Conservation (phyloP, 805 yeast genomes). For the Teunomyces stri region DNA sequence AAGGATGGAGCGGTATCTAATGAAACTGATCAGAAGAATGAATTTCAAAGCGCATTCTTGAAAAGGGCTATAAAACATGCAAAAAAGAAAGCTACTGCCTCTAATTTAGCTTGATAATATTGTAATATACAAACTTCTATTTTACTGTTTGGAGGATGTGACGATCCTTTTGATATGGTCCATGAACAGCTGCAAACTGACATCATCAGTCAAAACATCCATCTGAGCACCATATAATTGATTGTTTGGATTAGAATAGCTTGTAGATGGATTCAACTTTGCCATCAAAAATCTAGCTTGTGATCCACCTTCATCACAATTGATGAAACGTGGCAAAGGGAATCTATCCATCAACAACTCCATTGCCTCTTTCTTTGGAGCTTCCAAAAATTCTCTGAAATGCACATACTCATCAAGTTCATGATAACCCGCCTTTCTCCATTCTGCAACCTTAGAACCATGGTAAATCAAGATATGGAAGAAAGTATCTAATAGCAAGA, state of each 20-base stretch:
- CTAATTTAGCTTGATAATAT: background rate
- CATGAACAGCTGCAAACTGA: constrained; percentile 55
- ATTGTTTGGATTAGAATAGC: constrained; percentile 41
- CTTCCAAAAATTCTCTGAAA: constrained; percentile 57
- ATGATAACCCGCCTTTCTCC: constrained; percentile 66
- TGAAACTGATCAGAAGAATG: constrained; percentile 8
- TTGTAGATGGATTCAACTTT: constrained; percentile 64
- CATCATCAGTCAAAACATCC: constrained; percentile 57
- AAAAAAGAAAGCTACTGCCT: constrained; percentile 7
- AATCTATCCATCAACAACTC: constrained; percentile 62
- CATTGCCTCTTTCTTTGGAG: constrained; percentile 65
- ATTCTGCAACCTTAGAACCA: constrained; percentile 63
- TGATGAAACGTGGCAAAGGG: constrained; percentile 71
- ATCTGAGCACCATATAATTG: constrained; percentile 22
- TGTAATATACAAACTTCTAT: background rate
- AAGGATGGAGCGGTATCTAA: constrained; percentile 15
- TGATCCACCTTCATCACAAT: constrained; percentile 74
- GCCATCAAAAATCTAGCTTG: constrained; percentile 72
- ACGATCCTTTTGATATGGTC: constrained; percentile 47
- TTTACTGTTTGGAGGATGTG: constrained; percentile 7
- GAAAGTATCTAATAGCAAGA: constrained; percentile 62
- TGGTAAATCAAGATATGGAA: constrained; percentile 68
- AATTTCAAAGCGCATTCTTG: constrained; percentile 10
- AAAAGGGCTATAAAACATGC: constrained; percentile 14
- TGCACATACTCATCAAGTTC: constrained; percentile 58